Evolutionary conservation across 768 basidiomycete genomes (phyloP).

Genomic region (Phallus indusiatus): DNA sequence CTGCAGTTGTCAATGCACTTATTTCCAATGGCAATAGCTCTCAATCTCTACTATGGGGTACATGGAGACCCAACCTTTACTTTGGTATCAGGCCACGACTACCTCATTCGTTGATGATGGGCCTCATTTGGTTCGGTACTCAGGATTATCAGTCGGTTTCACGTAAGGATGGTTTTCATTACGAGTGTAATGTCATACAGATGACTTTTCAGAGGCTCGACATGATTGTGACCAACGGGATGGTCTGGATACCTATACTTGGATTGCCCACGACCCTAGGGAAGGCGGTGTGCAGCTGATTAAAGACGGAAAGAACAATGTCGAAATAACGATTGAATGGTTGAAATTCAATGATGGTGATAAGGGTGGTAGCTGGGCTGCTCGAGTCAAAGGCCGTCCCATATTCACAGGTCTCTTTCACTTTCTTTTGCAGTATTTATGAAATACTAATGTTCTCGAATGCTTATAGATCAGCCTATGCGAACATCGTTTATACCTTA

Average conservation of each 20-base stretch:
- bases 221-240: constrained; percentile 89
- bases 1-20: neutral
- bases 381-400: constrained; percentile 72
- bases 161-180: constrained; percentile 21
- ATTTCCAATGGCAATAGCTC: neutral
- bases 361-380: constrained; percentile 84
- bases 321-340: constrained; percentile 75
- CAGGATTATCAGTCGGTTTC: constrained; percentile 62
- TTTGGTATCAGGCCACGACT: constrained; percentile 82
- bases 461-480: constrained; percentile 33
- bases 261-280: constrained; percentile 80
- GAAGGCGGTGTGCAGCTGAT: constrained; percentile 81
- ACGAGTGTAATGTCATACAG: constrained; percentile 1
- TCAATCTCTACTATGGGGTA: constrained; percentile 59
- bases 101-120: constrained; percentile 86
- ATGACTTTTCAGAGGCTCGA: constrained; percentile 44
- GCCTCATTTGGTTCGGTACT: constrained; percentile 90
- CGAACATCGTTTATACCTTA: constrained; percentile 79
- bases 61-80: constrained; percentile 90
- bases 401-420: constrained; percentile 47
- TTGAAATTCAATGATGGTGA: constrained; percentile 77
- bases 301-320: constrained; percentile 73
- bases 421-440: neutral
- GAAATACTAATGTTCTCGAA: constrained; percentile 18
- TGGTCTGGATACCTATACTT: constrained; percentile 71